These are phyloP conservation scores for Carex kokanica DNA, from an alignment of 176 grass and related monocot species.

Conservation along the genomic window DNA sequence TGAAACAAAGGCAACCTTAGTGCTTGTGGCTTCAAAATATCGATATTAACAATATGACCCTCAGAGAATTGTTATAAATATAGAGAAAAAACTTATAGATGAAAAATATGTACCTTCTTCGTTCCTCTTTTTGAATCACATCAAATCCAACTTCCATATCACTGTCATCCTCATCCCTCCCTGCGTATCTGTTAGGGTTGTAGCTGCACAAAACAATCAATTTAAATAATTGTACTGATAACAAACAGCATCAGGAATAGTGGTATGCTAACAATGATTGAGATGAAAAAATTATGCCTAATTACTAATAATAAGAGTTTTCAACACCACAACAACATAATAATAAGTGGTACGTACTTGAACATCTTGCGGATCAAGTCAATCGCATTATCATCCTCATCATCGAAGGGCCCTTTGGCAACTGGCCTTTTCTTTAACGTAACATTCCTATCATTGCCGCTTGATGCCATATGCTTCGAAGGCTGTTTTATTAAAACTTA, in stretches of 20 bases:
- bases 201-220: slow-evolving; percentile 58
- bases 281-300: neutral
- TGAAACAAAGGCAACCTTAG: slow-evolving; percentile 17
- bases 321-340: slow-evolving; percentile 7
- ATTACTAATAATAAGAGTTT: neutral
- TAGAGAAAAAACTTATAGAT: neutral
- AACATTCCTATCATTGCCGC: slow-evolving; percentile 23
- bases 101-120: slow-evolving; percentile 42
- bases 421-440: slow-evolving; percentile 29
- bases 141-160: slow-evolving; percentile 76
- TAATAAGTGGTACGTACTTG: slow-evolving; percentile 20
- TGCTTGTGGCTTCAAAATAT: neutral
- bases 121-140: slow-evolving; percentile 77
- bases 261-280: neutral
- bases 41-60: neutral
- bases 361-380: slow-evolving; percentile 46
- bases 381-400: slow-evolving; percentile 47
- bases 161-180: slow-evolving; percentile 54
- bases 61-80: neutral
- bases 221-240: neutral
- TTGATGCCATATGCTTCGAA: slow-evolving; percentile 2
- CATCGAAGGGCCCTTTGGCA: slow-evolving; percentile 39
- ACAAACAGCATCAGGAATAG: neutral
- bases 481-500: slow-evolving; percentile 7
- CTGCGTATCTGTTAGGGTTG: slow-evolving; percentile 44